A percentile compares a stretch with the other conserved stretches of the same genome.
Evolutionary conservation across 306 rosid species (phyloP).

Genomic region (Ammopiptanthus mongolicus): DNA sequence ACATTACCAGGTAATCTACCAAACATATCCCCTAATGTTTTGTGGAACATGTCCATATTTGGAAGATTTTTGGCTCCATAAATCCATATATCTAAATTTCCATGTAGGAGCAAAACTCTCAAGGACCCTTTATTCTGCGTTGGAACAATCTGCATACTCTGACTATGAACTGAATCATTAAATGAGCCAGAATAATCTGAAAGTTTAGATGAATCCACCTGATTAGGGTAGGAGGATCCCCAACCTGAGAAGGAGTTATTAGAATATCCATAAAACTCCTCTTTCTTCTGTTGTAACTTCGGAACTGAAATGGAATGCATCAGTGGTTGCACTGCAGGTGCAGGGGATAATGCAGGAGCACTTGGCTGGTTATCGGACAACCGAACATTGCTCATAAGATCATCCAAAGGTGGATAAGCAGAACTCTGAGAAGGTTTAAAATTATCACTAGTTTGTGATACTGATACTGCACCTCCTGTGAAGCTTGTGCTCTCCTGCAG

Average conservation of each 20-base stretch:
- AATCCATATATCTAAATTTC: conserved; percentile 87
- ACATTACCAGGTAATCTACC: conserved; percentile 62
- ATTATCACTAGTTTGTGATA: conserved; percentile 20
- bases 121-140: conserved; percentile 61
- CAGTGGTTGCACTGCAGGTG: conserved; percentile 30
- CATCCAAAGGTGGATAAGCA: conserved; percentile 59
- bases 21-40: conserved; percentile 72
- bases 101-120: conserved; percentile 81
- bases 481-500: conserved; percentile 31
- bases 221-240: conserved; percentile 33
- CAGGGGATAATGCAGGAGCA: conserved; percentile 44
- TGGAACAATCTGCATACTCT: conserved; percentile 61
- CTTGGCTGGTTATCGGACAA: conserved; percentile 42
- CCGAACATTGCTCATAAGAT: conserved; percentile 41
- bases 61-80: conserved; percentile 70
- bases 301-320: conserved; percentile 46
- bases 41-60: conserved; percentile 95
- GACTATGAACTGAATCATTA: conserved; percentile 46
- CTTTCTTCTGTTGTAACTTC: conserved; percentile 37
- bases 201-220: conserved; percentile 25
- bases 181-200: conserved; percentile 46
- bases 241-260: conserved; percentile 60
- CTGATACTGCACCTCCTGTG: conserved; percentile 14
- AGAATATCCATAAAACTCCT: conserved; percentile 49
- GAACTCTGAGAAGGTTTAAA: conserved; percentile 27